Conservation (phyloP, 148 eudicot genomes). For the Camellia lanceoleosa region DNA sequence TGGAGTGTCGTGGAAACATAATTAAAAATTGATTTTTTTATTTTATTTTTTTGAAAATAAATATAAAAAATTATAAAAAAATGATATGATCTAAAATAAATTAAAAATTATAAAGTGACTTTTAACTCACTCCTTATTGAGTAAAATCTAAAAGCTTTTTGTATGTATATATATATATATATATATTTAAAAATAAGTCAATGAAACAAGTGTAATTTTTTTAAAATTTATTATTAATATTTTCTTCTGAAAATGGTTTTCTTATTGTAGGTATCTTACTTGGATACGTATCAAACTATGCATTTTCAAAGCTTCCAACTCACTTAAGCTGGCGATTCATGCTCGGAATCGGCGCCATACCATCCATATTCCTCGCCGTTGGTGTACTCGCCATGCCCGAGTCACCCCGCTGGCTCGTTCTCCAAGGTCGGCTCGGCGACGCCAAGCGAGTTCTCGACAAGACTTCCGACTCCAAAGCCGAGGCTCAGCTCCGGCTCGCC, state of each 20-base stretch:
- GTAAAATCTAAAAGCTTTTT: too few species aligned
- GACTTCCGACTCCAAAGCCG: conserved; percentile 58
- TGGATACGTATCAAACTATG: conserved; percentile 68
- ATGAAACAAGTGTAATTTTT: too few species aligned
- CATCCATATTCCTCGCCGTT: conserved; percentile 50
- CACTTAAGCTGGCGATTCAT: conserved; percentile 70
- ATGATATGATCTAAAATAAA: too few species aligned
- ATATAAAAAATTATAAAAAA: too few species aligned
- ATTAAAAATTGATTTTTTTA: too few species aligned
- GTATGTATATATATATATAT: too few species aligned
- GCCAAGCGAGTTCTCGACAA: conserved; percentile 51
- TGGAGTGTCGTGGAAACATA: too few species aligned
- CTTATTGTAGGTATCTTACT: conserved; percentile 34
- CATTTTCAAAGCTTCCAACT: conserved; percentile 50
- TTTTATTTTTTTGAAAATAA: too few species aligned
- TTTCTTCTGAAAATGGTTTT: neutral
- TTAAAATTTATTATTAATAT: too few species aligned
- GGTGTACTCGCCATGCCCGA: conserved; percentile 74
- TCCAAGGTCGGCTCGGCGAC: conserved; percentile 74
- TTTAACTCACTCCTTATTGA: too few species aligned
- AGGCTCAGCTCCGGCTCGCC: conserved; percentile 44
- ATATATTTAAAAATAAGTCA: too few species aligned
- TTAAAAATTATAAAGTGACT: too few species aligned
- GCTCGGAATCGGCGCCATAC: conserved; percentile 74
- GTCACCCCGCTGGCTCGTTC: conserved; percentile 80